phyloP scores from a whole-genome alignment of 192 early-diverging fungal genomes.

The Coemansia sp. region DNA sequence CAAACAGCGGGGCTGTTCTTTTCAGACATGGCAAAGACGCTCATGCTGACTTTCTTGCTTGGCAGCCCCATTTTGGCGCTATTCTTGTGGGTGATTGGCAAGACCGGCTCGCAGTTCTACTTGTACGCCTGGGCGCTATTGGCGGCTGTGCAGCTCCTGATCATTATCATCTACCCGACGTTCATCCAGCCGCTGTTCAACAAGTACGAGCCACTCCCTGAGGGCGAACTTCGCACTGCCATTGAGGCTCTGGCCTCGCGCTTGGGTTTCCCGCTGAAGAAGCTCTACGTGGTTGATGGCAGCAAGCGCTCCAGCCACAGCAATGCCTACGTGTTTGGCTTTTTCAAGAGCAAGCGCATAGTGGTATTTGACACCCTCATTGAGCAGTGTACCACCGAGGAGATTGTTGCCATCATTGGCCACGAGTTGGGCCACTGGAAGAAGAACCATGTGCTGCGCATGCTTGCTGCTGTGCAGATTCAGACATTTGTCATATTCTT shows the following conservation, averaged over 20 bases:
- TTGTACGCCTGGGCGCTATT: slow-evolving; percentile 89
- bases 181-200: slow-evolving; percentile 98
- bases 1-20: slow-evolving; percentile 75
- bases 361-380: slow-evolving; percentile 92
- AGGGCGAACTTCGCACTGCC: slow-evolving; percentile 71
- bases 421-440: slow-evolving; percentile 98
- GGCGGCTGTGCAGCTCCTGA: slow-evolving; percentile 67
- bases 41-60: slow-evolving; percentile 64
- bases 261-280: slow-evolving; percentile 85
- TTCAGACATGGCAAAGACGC: slow-evolving; percentile 71
- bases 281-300: slow-evolving; percentile 95
- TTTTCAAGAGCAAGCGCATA: slow-evolving; percentile 95
- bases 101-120: slow-evolving; percentile 79
- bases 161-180: slow-evolving; percentile 85
- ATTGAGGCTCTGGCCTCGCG: slow-evolving; percentile 80
- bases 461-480: slow-evolving; percentile 67
- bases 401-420: slow-evolving; percentile 89
- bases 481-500: slow-evolving; percentile 76
- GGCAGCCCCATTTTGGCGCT: slow-evolving; percentile 74
- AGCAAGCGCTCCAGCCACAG: slow-evolving; percentile 86
- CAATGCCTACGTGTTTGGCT: slow-evolving; percentile 95
- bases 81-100: slow-evolving; percentile 77
- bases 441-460: slow-evolving; percentile 74
- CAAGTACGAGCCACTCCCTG: slow-evolving; percentile 81
- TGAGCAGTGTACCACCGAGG: slow-evolving; percentile 73